Base-by-base conservation (phyloP, 1,284 basidiomycete species). In the Ceratorhiza oryzae-sativae region DNA sequence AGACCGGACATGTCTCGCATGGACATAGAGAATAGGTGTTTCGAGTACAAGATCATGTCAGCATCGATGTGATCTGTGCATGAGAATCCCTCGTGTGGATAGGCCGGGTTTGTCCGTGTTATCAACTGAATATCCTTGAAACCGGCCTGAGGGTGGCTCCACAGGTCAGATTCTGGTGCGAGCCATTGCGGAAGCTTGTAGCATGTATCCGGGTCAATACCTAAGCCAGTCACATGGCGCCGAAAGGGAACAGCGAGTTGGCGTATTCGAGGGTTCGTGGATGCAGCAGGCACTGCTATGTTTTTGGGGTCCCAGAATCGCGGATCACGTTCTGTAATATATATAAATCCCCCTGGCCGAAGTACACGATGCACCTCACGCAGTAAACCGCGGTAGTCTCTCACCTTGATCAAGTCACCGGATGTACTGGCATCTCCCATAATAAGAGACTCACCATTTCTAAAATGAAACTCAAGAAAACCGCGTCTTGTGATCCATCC, bases 121-220 rank as follows among this genome's bases (percentile, higher is more conserved):
- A 39, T 13, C 36, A 13, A 39, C 36, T 39, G 36, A 6, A 39
- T 39, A 6, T 39, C 36, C 13, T 25, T 63, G 27, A 30, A 63
- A 49, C n/a, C 60, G 45, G 32, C 42, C 12, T 9, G 25, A 8
- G 9, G n/a, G 1, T 39, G 8, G 2, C 6, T 13, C 55, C 55
- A 58, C 8, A 58, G 30, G 3, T 36, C 55, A 5, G 55, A 32
- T 32, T 36, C 55, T 8, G 55, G 32, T 8, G 55, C 9, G 10
- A 58, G 32, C 55, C 55, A 58, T 12, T 36, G 27, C 18, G 18
- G 34, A 8, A 58, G 30, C 20, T 39, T 58, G n/a, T 32, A 12
- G 42, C 42, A 45, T 58, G 55, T 58, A 20, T 58, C 55, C 18
- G 55, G 55, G 9, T 58, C 55, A 20, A 32, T 10, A n/a, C 55